Conservation (phyloP, 2,329 filamentous ascomycete species). For the Lachnellula occidentalis region DNA sequence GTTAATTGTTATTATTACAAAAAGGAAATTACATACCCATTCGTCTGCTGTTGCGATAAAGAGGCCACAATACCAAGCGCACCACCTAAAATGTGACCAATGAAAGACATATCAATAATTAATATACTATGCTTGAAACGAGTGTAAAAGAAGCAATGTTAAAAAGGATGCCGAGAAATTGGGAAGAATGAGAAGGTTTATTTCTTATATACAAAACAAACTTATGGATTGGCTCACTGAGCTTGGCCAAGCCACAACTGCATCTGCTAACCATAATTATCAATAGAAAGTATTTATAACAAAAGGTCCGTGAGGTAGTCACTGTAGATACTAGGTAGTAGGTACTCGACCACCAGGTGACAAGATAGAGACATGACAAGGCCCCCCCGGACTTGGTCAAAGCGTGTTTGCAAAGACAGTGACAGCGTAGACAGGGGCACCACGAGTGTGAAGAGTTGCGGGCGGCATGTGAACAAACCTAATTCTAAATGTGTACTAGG, state of each 20-base stretch:
- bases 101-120: slow-evolving; percentile 12
- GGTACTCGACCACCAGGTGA: neutral
- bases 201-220: slow-evolving; percentile 6
- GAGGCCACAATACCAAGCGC: slow-evolving; percentile 11
- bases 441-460: too few relatives aligned
- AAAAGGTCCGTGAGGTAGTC: neutral
- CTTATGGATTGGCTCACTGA: neutral
- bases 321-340: too few relatives aligned
- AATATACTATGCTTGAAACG: neutral
- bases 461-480: too few relatives aligned
- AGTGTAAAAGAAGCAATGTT: neutral
- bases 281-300: neutral
- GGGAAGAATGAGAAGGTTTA: slow-evolving; percentile 13
- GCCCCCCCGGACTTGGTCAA: too few relatives aligned
- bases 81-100: slow-evolving; percentile 12
- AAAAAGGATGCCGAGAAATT: slow-evolving; percentile 9
- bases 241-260: too few relatives aligned
- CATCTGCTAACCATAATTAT: neutral
- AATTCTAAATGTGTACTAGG: too few relatives aligned
- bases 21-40: slow-evolving; percentile 17
- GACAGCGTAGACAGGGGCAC: too few relatives aligned
- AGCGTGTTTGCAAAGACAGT: too few relatives aligned
- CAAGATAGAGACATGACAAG: neutral
- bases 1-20: neutral
- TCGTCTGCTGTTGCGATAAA: slow-evolving; percentile 22